Evolutionary conservation across 345 rosid species (phyloP).

Genomic region (Populus tremula): DNA sequence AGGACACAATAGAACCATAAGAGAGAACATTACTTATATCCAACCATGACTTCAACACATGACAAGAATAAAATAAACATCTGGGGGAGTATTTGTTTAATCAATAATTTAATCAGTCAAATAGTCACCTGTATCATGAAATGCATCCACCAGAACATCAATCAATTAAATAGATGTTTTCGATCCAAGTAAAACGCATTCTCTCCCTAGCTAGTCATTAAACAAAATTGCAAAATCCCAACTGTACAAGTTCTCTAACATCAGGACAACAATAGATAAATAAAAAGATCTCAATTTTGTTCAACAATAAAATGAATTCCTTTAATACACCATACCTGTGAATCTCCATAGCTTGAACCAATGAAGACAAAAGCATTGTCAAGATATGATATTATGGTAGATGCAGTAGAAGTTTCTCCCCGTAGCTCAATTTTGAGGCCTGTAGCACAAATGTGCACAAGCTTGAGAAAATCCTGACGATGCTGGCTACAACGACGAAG

Average conservation of each 20-base stretch:
- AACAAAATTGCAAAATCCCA: not conserved
- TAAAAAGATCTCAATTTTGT: not conserved
- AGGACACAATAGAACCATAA: no score
- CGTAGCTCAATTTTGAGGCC: slow-evolving; percentile 90
- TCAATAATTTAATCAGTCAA: no score
- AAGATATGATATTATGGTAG: slow-evolving; percentile 72
- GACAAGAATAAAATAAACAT: no score
- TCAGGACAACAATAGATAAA: not conserved
- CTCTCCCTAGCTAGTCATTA: not conserved
- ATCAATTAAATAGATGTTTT: not conserved
- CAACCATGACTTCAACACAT: no score
- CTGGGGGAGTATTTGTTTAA: no score
- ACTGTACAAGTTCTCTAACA: not conserved
- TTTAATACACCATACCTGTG: slow-evolving; percentile 50
- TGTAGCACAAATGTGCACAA: slow-evolving; percentile 30
- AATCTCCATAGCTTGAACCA: slow-evolving; percentile 97
- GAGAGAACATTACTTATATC: no score
- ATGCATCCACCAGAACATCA: not conserved
- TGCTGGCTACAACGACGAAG: no score
- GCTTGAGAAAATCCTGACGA: slow-evolving; percentile 8
- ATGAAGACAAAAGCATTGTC: slow-evolving; percentile 83
- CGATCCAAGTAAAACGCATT: not conserved
- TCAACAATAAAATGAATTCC: not conserved
- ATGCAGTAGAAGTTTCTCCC: slow-evolving; percentile 97
- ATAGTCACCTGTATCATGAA: not conserved